Evolutionary conservation across 192 early-diverging fungal species (phyloP).

Genomic region (Backusella australiensis): DNA sequence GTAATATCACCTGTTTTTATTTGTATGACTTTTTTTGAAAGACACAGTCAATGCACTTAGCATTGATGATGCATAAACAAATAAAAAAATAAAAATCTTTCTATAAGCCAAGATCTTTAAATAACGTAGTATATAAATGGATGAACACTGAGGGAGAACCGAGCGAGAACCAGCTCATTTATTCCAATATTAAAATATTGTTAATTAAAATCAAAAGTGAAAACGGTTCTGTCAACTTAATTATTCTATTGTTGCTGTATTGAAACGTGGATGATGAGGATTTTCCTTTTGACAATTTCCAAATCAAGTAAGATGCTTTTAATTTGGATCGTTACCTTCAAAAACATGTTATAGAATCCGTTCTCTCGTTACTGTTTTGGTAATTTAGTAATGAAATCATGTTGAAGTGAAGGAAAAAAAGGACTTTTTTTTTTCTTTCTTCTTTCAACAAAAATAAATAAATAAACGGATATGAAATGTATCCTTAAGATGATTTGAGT

Average conservation of each 20-base stretch:
- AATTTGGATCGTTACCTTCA: not conserved
- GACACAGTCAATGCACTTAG: not conserved
- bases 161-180: too few relatives aligned
- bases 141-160: too few relatives aligned
- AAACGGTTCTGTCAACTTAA: not conserved
- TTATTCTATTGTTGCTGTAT: not conserved
- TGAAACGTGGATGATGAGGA: not conserved
- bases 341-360: not conserved
- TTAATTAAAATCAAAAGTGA: too few relatives aligned
- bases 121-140: too few relatives aligned
- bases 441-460: not conserved
- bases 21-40: not conserved
- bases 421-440: too few relatives aligned
- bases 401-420: too few relatives aligned
- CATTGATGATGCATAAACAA: not conserved
- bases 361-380: not conserved
- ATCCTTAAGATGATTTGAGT: too few relatives aligned
- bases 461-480: not conserved
- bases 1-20: not conserved
- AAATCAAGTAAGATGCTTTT: not conserved
- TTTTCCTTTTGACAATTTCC: not conserved
- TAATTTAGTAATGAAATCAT: not conserved
- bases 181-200: too few relatives aligned
- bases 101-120: not conserved
- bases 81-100: not conserved